phyloP scores from a whole-genome alignment of 164 flowering plant species.

The Berberis vulgaris region DNA sequence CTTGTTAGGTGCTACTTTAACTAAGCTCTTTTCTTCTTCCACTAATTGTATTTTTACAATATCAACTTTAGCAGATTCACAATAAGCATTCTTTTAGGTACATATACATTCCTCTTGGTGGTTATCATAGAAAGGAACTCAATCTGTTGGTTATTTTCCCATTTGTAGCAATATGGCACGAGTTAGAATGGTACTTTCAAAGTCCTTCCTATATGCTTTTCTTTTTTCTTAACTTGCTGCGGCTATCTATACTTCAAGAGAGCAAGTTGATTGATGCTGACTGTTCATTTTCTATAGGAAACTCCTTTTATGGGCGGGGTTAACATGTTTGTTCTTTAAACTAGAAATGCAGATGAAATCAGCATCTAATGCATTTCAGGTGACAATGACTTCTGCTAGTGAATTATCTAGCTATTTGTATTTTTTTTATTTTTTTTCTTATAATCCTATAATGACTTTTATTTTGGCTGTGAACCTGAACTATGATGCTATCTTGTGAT shows the following conservation, averaged over 20 bases:
- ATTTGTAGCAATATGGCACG: constrained; percentile 99
- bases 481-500: not conserved
- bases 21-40: not conserved
- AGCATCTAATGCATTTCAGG: constrained; percentile 56
- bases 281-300: constrained; percentile 41
- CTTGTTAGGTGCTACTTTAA: constrained; percentile 61
- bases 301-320: constrained; percentile 99
- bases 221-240: not conserved
- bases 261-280: not conserved
- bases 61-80: constrained; percentile 2
- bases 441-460: too few species aligned
- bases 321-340: constrained; percentile 83
- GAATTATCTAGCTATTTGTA: not conserved
- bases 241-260: not conserved
- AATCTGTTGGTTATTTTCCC: constrained; percentile 95
- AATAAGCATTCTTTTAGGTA: constrained; percentile 41
- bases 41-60: not conserved
- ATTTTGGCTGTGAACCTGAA: not conserved
- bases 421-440: too few species aligned
- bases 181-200: constrained; percentile 72
- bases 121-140: constrained; percentile 68
- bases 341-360: constrained; percentile 86
- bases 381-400: constrained; percentile 9
- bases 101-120: constrained; percentile 95
- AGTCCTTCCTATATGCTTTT: not conserved